phyloP scores from a whole-genome alignment of 2,329 filamentous ascomycete species.

The Fusarium sarcochroum region DNA sequence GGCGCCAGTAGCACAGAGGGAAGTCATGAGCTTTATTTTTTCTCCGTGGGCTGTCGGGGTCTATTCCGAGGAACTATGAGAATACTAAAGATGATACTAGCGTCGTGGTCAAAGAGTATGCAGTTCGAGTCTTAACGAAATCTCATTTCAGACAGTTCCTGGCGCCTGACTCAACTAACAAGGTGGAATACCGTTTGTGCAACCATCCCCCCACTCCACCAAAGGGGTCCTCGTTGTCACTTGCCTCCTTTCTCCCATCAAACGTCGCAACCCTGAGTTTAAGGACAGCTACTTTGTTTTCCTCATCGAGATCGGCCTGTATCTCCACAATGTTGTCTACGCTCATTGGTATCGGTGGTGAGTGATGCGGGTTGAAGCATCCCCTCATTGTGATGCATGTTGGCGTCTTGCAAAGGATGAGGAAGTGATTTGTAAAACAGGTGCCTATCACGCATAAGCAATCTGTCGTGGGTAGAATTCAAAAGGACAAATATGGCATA shows the following conservation, averaged over 20 bases:
- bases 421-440: constrained; percentile 39
- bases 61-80: too few relatives aligned
- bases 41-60: too few relatives aligned
- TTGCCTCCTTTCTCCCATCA: constrained; percentile 30
- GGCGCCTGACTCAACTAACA: constrained; percentile 42
- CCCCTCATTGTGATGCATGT: constrained; percentile 30
- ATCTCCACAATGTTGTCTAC: constrained; percentile 41
- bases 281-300: background rate
- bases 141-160: constrained; percentile 21
- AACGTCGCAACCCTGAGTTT: constrained; percentile 31
- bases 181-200: constrained; percentile 31
- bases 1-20: too few relatives aligned
- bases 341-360: background rate
- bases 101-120: too few relatives aligned
- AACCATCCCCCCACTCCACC: constrained; percentile 38
- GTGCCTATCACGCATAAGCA: constrained; percentile 13
- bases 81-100: too few relatives aligned
- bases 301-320: constrained; percentile 5
- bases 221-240: constrained; percentile 30
- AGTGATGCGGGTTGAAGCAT: constrained; percentile 33
- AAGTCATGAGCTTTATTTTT: too few relatives aligned
- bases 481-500: background rate
- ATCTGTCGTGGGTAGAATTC: rapidly evolving
- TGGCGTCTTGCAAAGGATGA: constrained; percentile 30
- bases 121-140: background rate